Evolutionary conservation across 108 stramenopile genomes (phyloP).

Genomic region (Hondaea fermentalgiana): DNA sequence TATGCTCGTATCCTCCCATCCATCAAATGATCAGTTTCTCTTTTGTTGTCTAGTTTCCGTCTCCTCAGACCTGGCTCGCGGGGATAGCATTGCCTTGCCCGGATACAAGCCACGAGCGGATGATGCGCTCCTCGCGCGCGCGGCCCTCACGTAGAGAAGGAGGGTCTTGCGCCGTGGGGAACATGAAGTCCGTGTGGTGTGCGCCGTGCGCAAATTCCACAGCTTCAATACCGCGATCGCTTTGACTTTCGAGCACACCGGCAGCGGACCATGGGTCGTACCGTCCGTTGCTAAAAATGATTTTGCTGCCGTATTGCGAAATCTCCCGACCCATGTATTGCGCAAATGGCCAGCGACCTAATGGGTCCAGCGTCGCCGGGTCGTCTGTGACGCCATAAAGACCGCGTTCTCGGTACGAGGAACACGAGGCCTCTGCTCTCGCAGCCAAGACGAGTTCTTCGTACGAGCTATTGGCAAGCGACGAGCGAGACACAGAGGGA

Average conservation of each 20-base stretch:
- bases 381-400: background rate
- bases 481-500: slow-evolving; percentile 38
- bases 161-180: slow-evolving; percentile 53
- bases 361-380: background rate
- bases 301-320: slow-evolving; percentile 39
- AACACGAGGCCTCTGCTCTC: background rate
- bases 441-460: background rate
- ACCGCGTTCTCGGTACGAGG: background rate
- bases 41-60: background rate
- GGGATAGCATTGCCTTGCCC: background rate
- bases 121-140: background rate
- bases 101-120: background rate
- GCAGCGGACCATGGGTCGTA: slow-evolving; percentile 75
- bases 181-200: slow-evolving; percentile 79
- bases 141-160: background rate
- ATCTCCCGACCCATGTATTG: background rate
- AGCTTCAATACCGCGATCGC: slow-evolving; percentile 36
- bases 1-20: too few species aligned
- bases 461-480: background rate
- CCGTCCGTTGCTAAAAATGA: slow-evolving; percentile 75
- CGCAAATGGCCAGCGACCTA: background rate
- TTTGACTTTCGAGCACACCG: slow-evolving; percentile 47
- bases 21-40: too few species aligned
- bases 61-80: background rate
- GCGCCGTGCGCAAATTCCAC: slow-evolving; percentile 64